Percentiles rank a stretch among this genome's conserved stretches.
These are phyloP conservation scores for Sporodiniella umbellata DNA, from an alignment of 371 early-diverging fungal genomes.

Conservation along the genomic window DNA sequence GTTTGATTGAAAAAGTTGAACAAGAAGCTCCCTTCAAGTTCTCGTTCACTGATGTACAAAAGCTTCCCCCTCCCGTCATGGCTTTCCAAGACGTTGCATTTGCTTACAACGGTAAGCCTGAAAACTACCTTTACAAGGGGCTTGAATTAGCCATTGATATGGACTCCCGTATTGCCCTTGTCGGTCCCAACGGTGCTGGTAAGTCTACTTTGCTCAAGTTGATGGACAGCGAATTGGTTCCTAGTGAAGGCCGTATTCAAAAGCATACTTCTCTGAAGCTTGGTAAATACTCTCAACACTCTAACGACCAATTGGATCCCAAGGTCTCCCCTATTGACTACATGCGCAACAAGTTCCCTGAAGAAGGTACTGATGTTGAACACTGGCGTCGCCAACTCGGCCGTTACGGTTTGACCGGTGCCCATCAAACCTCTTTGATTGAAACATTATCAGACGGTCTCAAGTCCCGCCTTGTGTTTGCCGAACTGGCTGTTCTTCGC, in stretches of 20 bases:
- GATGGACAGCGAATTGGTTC: conserved; percentile 81
- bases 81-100: conserved; percentile 92
- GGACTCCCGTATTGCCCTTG: conserved; percentile 92
- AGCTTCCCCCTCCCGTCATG: conserved; percentile 97
- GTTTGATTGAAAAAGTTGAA: conserved; percentile 92
- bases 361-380: conserved; percentile 37
- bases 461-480: conserved; percentile 94
- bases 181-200: conserved; percentile 92
- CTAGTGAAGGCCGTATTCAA: conserved; percentile 85
- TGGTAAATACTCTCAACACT: conserved; percentile 98
- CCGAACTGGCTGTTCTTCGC: conserved; percentile 82
- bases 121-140: conserved; percentile 82
- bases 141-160: conserved; percentile 94
- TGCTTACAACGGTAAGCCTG: conserved; percentile 81
- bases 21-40: conserved; percentile 76
- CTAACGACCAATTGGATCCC: conserved; percentile 89
- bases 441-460: conserved; percentile 91
- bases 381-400: conserved; percentile 92
- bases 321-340: conserved; percentile 89
- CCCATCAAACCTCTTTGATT: conserved; percentile 90
- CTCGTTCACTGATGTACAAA: conserved; percentile 81
- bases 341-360: conserved; percentile 82
- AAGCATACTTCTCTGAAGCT: conserved; percentile 91
- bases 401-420: conserved; percentile 91
- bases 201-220: conserved; percentile 94